Percentiles rank a stretch among this genome's conserved stretches.
These are phyloP conservation scores for Closterium sp. DNA, from an alignment of 139 green algal genomes.

Conservation along the genomic window DNA sequence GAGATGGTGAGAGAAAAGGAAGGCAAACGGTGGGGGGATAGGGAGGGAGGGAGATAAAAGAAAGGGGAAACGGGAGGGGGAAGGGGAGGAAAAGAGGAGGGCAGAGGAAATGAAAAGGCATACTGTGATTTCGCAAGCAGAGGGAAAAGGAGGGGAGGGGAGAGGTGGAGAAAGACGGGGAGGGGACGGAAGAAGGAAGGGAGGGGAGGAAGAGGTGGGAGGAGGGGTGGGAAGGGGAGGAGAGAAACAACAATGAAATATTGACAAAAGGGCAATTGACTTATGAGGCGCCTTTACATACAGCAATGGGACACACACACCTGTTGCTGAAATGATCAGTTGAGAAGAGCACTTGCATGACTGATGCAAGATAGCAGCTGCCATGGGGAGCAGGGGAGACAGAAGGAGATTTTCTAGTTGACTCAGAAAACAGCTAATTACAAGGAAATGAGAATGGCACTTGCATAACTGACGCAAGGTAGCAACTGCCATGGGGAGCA, in stretches of 20 bases:
- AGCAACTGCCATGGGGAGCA: conserved; percentile 50
- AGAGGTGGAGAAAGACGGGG: not conserved
- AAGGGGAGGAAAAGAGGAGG: not conserved
- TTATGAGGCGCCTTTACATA: too few species aligned
- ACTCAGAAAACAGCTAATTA: too few species aligned
- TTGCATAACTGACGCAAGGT: conserved; percentile 59
- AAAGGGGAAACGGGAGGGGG: not conserved
- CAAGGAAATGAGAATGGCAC: conserved; percentile 40
- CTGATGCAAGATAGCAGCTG: conserved; percentile 59
- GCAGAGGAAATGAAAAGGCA: not conserved
- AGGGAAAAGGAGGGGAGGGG: not conserved
- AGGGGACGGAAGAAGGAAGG: not conserved
- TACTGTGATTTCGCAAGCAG: not conserved
- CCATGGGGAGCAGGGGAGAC: not conserved
- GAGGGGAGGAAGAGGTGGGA: too few species aligned
- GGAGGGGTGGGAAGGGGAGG: not conserved
- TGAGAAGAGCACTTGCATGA: conserved; percentile 55
- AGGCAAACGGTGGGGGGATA: not conserved
- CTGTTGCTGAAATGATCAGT: conserved; percentile 25
- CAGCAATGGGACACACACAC: not conserved
- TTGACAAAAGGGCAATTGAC: too few species aligned
- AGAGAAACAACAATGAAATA: not conserved
- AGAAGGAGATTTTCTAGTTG: too few species aligned
- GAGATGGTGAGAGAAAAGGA: too few species aligned
- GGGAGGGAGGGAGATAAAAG: not conserved